A percentile compares a stretch with the other conserved stretches of the same genome.
Evolutionary conservation across 768 basidiomycete species (phyloP).

Genomic region (Pisolithus microcarpus): DNA sequence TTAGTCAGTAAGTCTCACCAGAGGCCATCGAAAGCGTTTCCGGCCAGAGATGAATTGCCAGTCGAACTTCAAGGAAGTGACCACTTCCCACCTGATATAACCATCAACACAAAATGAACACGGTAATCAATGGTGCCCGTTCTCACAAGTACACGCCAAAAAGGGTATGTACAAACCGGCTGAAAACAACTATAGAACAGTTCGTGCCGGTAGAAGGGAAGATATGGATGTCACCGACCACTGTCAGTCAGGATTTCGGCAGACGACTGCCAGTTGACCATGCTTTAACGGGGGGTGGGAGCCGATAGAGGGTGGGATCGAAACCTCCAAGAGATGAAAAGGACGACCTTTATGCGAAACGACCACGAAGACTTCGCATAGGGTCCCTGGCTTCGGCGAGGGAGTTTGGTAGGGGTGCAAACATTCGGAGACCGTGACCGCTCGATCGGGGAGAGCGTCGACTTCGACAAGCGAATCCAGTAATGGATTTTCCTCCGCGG

Average conservation of each 20-base stretch:
- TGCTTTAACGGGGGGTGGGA: slow-evolving; percentile 15
- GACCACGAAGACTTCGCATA: background rate
- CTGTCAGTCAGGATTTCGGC: slow-evolving; percentile 41
- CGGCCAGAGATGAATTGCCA: slow-evolving; percentile 53
- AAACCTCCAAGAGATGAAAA: background rate
- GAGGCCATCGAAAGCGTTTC: slow-evolving; percentile 57
- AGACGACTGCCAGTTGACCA: slow-evolving; percentile 54
- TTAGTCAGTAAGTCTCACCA: slow-evolving; percentile 35
- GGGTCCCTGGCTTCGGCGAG: slow-evolving; percentile 8
- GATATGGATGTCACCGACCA: slow-evolving; percentile 26
- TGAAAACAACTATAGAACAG: slow-evolving; percentile 24
- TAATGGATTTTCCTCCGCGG: background rate
- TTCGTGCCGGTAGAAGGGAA: slow-evolving; percentile 6
- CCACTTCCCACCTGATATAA: slow-evolving; percentile 55
- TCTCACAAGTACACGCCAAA: slow-evolving; percentile 55
- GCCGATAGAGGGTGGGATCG: background rate
- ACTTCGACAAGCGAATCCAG: background rate
- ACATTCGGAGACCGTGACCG: background rate
- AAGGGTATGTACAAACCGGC: slow-evolving; percentile 52
- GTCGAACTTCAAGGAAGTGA: slow-evolving; percentile 56
- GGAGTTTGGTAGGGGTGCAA: slow-evolving; percentile 14
- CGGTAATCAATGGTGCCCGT: background rate
- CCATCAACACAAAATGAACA: slow-evolving; percentile 6
- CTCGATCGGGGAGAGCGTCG: background rate
- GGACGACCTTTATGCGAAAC: background rate